Percentiles rank a stretch among this genome's conserved stretches.
These are phyloP conservation scores for Curvularia eragrostidis DNA, from an alignment of 2,329 filamentous ascomycete genomes.

Conservation along the genomic window DNA sequence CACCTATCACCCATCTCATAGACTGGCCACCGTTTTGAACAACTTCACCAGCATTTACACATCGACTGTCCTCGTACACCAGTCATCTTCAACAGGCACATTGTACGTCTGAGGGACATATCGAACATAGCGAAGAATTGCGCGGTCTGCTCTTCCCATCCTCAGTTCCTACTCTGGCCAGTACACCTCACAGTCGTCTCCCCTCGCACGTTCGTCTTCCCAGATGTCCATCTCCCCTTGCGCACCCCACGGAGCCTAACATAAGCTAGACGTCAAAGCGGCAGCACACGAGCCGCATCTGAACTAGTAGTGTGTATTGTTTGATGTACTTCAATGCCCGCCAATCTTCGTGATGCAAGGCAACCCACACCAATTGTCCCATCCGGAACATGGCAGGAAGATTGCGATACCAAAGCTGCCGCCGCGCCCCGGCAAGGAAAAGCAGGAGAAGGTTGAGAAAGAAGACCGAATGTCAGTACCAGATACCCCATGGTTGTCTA, in stretches of 20 bases:
- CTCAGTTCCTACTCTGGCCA: neutral
- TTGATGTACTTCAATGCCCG: conserved; percentile 1
- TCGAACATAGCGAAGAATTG: neutral
- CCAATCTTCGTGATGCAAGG: conserved; percentile 8
- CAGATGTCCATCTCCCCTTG: neutral
- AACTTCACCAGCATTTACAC: neutral
- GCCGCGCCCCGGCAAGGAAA: conserved; percentile 12
- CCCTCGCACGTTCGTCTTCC: neutral
- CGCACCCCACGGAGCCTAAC: neutral
- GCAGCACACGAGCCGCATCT: conserved; percentile 4
- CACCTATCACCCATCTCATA: conserved; percentile 6
- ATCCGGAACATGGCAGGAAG: conserved; percentile 17
- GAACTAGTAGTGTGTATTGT: conserved; percentile 1
- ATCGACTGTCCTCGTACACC: neutral
- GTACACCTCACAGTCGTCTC: neutral
- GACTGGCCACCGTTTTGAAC: neutral
- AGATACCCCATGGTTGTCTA: neutral
- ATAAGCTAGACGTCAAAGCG: neutral
- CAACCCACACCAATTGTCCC: neutral
- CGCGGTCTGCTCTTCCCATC: neutral
- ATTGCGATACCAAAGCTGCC: conserved; percentile 25
- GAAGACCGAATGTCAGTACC: conserved; percentile 31
- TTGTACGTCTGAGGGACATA: neutral
- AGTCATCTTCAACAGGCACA: neutral
- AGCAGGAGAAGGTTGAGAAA: conserved; percentile 8